Evolutionary conservation across 129 eudicot genomes (phyloP), one percentile per base, ranked within the genome.

Genomic region (Escallonia rubra): DNA sequence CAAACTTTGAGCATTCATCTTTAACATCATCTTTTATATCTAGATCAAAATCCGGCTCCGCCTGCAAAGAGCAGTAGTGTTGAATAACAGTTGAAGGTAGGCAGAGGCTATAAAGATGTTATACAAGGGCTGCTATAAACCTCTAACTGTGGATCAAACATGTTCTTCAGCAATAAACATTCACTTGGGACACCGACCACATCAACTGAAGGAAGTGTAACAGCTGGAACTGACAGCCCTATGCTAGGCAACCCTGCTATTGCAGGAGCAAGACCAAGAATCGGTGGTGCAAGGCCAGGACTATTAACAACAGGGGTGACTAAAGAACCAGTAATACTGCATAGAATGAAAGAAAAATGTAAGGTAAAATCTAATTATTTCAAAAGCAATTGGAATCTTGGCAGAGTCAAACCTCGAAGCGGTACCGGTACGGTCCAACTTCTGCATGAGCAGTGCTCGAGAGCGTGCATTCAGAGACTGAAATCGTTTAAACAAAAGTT

Each of bases 391-490:
- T 54, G 23, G 12, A 57, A 53, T 8, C 11, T 15, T 54, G 39
- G 48, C 11, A 49, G n/a, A 58, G 61, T 41, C 43, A 50, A 60
- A 90, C 97, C 97, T 80, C 48, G 95, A 59, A 61, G 79, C 76
- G 61, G 81, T 77, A 48, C 97, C 97, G 53, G 78, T 90, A 15
- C 97, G 97, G 57, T 90, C 97, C 91, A 90, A 75, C 74, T 90
- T 90, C 82, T 79, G 95, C 97, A 90, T 90, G n/a, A 90, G 83
- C 65, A 82, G 85, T 69, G 95, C 95, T 53, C 97, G 87, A 64
- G 97, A 90, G 39, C 78, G 84, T 71, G 97, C 97, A 82, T 87
- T 90, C 73, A 90, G 73, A 61, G 97, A 74, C 97, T 90, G 78
- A 57, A 68, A 70, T 16, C 43, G 13, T 63, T 70, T 34, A 56